phyloP scores from a whole-genome alignment of 768 basidiomycete species.

The Mrakia blollopis region DNA sequence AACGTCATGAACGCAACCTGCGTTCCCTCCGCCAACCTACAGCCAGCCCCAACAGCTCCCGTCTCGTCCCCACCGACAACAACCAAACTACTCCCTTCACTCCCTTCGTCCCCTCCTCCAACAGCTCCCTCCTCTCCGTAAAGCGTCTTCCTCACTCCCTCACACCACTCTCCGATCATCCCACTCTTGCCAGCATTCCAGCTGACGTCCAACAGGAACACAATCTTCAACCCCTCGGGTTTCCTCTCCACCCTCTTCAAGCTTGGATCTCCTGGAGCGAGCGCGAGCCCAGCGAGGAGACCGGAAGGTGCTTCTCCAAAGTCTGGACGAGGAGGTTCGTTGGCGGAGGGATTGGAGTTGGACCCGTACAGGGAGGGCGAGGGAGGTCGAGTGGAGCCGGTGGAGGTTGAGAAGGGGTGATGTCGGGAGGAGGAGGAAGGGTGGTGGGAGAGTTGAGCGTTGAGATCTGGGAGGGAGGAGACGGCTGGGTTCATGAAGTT shows the following conservation, averaged over 20 bases:
- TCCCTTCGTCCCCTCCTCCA: conserved; percentile 45
- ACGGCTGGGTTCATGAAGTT: conserved; percentile 57
- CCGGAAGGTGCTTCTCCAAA: conserved; percentile 32
- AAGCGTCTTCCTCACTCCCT: conserved; percentile 57
- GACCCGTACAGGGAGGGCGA: conserved; percentile 50
- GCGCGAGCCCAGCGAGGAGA: conserved; percentile 35
- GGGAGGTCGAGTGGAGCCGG: conserved; percentile 35
- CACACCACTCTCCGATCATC: conserved; percentile 63
- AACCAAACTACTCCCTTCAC: conserved; percentile 42
- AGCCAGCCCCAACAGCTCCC: conserved; percentile 30
- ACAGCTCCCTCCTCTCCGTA: conserved; percentile 53
- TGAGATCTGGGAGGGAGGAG: conserved; percentile 36
- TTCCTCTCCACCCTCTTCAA: conserved; percentile 24
- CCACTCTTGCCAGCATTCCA: conserved; percentile 62
- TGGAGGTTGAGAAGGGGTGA: conserved; percentile 35
- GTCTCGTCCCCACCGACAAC: conserved; percentile 25
- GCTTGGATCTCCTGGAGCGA: background rate
- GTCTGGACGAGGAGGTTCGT: conserved; percentile 18
- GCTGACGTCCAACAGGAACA: conserved; percentile 88
- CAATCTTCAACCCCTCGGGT: conserved; percentile 58
- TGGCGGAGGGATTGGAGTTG: conserved; percentile 24
- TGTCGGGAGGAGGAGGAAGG: conserved; percentile 9
- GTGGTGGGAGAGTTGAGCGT: conserved; percentile 40
- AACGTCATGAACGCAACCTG: conserved; percentile 76
- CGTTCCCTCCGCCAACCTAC: conserved; percentile 36